Percentiles rank a stretch among this genome's conserved stretches.
These are phyloP conservation scores for Plasmodium berghei DNA, from an alignment of 169 alveolate genomes.

Conservation along the genomic window DNA sequence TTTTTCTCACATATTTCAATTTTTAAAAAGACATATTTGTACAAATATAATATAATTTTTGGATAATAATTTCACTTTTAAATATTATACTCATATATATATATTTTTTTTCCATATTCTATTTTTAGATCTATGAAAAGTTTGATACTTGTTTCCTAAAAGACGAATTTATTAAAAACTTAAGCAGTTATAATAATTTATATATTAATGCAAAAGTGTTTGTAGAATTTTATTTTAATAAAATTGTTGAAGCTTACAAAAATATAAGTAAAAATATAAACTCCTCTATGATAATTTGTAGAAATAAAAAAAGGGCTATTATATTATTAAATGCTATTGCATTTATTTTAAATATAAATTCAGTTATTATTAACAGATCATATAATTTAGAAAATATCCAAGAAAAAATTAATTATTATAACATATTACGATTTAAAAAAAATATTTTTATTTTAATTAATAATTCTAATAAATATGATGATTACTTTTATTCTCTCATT, in stretches of 20 bases:
- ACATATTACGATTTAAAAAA: slow-evolving; percentile 51
- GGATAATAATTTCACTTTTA: no score
- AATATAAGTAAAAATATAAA: slow-evolving; percentile 54
- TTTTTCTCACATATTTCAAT: no score
- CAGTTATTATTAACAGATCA: slow-evolving; percentile 47
- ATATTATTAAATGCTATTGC: slow-evolving; percentile 51
- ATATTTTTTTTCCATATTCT: not conserved
- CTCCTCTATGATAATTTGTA: slow-evolving; percentile 68
- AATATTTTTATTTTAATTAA: slow-evolving; percentile 53
- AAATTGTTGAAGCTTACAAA: slow-evolving; percentile 31
- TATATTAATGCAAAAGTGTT: slow-evolving; percentile 60
- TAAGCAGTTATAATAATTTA: slow-evolving; percentile 65
- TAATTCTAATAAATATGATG: slow-evolving; percentile 54
- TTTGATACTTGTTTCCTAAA: slow-evolving; percentile 19
- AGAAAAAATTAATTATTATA: slow-evolving; percentile 58
- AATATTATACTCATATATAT: no score
- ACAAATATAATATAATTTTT: not conserved
- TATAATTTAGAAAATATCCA: slow-evolving; percentile 18
- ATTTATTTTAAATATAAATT: slow-evolving; percentile 51
- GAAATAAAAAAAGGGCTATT: slow-evolving; percentile 68
- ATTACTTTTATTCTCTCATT: slow-evolving; percentile 67
- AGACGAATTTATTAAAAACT: slow-evolving; percentile 57
- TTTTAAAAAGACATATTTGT: not conserved
- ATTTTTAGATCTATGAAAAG: slow-evolving; percentile 38
- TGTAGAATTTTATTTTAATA: slow-evolving; percentile 68